Evolutionary conservation across 495 filamentous ascomycete genomes (phyloP), one percentile per base, ranked within the genome.

Genomic region (Articulospora tetracladia): DNA sequence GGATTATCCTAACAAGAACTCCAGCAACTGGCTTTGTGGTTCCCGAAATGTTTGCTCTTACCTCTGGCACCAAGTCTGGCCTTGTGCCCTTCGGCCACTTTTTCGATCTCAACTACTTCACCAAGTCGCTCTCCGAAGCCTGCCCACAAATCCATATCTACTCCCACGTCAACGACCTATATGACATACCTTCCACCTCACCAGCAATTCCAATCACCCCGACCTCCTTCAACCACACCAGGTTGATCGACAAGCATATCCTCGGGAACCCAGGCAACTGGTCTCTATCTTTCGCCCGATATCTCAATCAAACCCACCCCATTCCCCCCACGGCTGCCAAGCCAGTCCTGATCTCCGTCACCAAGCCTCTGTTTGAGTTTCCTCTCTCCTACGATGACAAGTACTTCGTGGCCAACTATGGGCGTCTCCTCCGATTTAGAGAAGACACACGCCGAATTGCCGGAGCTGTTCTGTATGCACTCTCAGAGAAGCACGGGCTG

Each of bases 91-190:
- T 79, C 60, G 63, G 51, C 53, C 76, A 79, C 67, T 72, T 79
- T 68, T 82, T 82, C 64, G 75, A 79, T 52, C 70, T 71, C 39
- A 24, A 52, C 11, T 73, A 77, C 65, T 79, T 82, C 66, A 69
- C 70, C 0, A 30, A 23, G 19, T 69, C 66, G 1, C 62, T 81
- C 27, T 57, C 36, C 0, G 47, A 57, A 0, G 58, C 73, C 0
- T 82, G 78, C 50, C 74, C 73, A 3, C 68, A 73, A 59, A 71
- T 77, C 60, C 64, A 65, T 22, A n/a, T 77, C 34, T 58, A 60
- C 15, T 15, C 41, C 17, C 41, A 57, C 32, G 19, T 27, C 8
- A 54, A 60, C 20, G 58, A 64, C 15, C 44, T 60, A 6, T 50
- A 50, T 10, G 22, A 50, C 47, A 26, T 25, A 7, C 20, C 47